Percentiles rank a stretch among this genome's conserved stretches.
Evolutionary conservation across 345 rosid species (phyloP).

Genomic region (Linum trigynum): DNA sequence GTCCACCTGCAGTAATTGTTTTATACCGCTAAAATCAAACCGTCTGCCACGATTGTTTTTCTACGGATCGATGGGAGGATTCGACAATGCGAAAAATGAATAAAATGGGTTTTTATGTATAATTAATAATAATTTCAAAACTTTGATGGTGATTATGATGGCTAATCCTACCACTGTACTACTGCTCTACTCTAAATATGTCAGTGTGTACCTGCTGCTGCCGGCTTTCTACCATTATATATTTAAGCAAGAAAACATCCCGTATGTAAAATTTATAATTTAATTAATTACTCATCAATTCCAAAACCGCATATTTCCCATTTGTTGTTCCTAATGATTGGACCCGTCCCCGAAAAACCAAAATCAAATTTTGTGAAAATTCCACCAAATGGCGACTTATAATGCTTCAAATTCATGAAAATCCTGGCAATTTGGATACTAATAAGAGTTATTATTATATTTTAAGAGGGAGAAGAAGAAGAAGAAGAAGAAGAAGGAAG

Average conservation of each 20-base stretch:
- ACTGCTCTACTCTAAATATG: conserved; percentile 4
- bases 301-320: conserved; percentile 20
- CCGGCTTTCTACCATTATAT: conserved; percentile 34
- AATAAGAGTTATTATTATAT: not conserved
- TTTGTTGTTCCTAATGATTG: conserved; percentile 13
- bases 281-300: not conserved
- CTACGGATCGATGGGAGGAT: too few relatives aligned
- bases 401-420: too few relatives aligned
- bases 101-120: conserved; percentile 1
- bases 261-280: too few relatives aligned
- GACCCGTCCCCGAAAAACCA: conserved; percentile 5
- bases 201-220: conserved; percentile 26
- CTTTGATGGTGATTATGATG: not conserved
- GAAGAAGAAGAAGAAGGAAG: conserved; percentile 19
- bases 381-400: too few relatives aligned
- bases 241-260: not conserved
- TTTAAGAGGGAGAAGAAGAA: conserved; percentile 14
- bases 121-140: conserved; percentile 12
- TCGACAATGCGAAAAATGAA: too few relatives aligned
- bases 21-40: too few relatives aligned
- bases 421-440: not conserved
- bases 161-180: conserved; percentile 25
- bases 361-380: not conserved
- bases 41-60: too few relatives aligned
- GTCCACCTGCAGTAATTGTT: conserved; percentile 56